These are phyloP conservation scores for Acanthamoeba royreba DNA, from an alignment of 208 protist genomes.

Conservation along the genomic window DNA sequence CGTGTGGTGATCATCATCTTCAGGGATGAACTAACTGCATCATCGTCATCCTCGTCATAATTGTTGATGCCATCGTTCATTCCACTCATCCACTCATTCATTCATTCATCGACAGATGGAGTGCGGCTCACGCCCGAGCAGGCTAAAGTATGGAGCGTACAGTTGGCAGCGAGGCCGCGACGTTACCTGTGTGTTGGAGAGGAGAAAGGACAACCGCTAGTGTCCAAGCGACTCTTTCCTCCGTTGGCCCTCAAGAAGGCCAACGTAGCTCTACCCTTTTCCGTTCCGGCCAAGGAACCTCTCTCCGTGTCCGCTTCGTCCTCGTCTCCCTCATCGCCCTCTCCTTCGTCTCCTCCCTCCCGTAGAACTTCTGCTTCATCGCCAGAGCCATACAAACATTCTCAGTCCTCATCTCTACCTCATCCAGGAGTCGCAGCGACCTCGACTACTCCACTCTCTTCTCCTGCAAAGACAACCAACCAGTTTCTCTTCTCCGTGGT, in stretches of 20 bases:
- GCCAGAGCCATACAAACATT: no score
- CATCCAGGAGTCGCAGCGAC: neutral
- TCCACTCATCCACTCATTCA: neutral
- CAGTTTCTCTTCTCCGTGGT: constrained; percentile 15
- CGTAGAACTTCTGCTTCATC: no score
- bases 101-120: neutral
- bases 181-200: neutral
- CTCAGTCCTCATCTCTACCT: neutral
- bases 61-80: no score
- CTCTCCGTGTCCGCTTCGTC: neutral
- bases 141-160: constrained; percentile 34
- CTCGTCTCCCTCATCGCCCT: neutral
- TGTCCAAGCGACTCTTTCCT: constrained; percentile 6
- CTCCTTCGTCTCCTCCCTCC: neutral
- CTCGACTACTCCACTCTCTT: no score
- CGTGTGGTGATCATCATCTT: no score
- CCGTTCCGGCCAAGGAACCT: neutral
- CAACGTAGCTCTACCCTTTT: neutral
- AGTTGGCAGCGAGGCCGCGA: neutral
- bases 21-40: no score
- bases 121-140: constrained; percentile 4
- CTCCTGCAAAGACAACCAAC: neutral
- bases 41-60: no score
- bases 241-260: neutral
- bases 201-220: neutral